Evolutionary conservation across 768 basidiomycete species (phyloP).

Genomic region (Candolleomyces efflorescens): DNA sequence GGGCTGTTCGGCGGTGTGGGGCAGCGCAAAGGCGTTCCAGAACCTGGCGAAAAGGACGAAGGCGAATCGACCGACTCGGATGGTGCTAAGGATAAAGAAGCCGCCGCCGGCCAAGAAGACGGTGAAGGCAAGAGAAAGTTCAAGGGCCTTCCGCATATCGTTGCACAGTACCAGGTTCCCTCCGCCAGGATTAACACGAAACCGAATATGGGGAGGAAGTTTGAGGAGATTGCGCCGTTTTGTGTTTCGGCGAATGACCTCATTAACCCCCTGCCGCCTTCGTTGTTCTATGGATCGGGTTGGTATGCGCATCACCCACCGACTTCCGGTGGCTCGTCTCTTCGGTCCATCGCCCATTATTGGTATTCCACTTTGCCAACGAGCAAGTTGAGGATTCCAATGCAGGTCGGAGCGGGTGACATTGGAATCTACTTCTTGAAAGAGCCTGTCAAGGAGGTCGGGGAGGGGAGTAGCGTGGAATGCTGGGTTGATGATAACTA

Average conservation of each 20-base stretch:
- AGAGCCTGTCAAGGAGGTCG: conserved; percentile 61
- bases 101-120: background rate
- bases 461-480: conserved; percentile 66
- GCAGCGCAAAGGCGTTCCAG: conserved; percentile 72
- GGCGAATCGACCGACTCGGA: conserved; percentile 21
- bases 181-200: conserved; percentile 65
- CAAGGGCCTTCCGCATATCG: conserved; percentile 22
- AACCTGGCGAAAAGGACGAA: conserved; percentile 33
- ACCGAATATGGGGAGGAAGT: conserved; percentile 49
- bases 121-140: background rate
- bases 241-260: conserved; percentile 97
- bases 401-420: conserved; percentile 85
- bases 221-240: conserved; percentile 85
- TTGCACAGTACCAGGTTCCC: conserved; percentile 55
- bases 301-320: conserved; percentile 80
- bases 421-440: conserved; percentile 87
- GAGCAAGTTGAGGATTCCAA: conserved; percentile 76
- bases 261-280: conserved; percentile 94
- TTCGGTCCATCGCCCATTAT: conserved; percentile 73
- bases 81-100: conserved; percentile 7
- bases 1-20: conserved; percentile 86
- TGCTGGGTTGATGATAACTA: conserved; percentile 99
- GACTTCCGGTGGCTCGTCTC: conserved; percentile 30
- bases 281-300: conserved; percentile 89
- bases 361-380: conserved; percentile 90